These are phyloP conservation scores for Afroboletus lepidellus DNA, from an alignment of 1,284 basidiomycete species.

Conservation along the genomic window DNA sequence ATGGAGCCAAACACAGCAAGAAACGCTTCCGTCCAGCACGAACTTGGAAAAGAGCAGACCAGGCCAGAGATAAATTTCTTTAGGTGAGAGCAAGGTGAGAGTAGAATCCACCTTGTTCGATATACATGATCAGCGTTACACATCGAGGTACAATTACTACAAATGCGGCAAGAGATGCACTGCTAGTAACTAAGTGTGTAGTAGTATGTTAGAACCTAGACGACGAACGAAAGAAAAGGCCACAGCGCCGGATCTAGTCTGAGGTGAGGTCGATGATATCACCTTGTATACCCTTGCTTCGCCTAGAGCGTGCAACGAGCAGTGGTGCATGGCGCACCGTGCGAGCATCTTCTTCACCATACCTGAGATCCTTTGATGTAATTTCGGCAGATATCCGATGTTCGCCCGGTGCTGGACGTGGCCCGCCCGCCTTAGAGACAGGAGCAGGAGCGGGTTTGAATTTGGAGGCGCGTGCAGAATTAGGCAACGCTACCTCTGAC, in stretches of 20 bases:
- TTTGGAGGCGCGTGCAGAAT: constrained; percentile 15
- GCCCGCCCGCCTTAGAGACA: not conserved
- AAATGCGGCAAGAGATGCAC: too few species aligned
- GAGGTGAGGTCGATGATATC: constrained; percentile 44
- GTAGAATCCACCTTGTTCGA: too few species aligned
- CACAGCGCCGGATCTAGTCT: constrained; percentile 10
- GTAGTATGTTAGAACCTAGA: not conserved
- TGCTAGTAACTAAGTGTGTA: not conserved
- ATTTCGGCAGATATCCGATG: not conserved
- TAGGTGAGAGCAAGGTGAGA: too few species aligned
- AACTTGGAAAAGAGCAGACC: not conserved
- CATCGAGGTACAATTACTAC: not conserved
- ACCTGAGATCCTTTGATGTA: not conserved
- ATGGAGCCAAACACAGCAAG: not conserved
- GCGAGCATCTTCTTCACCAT: not conserved
- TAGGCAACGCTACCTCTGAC: not conserved
- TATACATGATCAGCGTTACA: too few species aligned
- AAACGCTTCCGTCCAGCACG: too few species aligned
- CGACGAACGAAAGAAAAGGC: not conserved
- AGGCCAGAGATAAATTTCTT: too few species aligned
- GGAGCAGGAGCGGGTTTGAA: constrained; percentile 19
- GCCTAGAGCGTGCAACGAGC: constrained; percentile 27
- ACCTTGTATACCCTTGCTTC: constrained; percentile 5
- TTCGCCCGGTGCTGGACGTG: not conserved
- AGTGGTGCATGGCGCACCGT: constrained; percentile 17